phyloP scores from a whole-genome alignment of 2,329 filamentous ascomycete genomes.

The Nannizzia gypsea region DNA sequence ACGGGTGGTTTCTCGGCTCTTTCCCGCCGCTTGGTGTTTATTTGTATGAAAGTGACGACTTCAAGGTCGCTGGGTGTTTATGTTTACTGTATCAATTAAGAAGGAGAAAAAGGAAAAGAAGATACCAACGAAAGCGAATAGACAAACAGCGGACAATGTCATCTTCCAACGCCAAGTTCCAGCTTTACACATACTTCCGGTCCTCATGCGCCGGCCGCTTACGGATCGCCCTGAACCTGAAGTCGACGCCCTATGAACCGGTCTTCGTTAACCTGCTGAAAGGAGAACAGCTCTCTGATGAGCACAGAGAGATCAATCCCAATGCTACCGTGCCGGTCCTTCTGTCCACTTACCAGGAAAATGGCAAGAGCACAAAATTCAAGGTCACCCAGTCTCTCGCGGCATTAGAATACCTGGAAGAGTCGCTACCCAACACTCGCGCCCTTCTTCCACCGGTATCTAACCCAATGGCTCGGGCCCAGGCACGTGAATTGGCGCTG shows the following conservation, averaged over 20 bases:
- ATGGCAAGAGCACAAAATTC: conserved; percentile 20
- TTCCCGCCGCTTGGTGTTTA: not conserved
- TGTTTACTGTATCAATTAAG: not conserved
- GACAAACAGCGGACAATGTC: conserved; percentile 6
- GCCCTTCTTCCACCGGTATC: conserved; percentile 37
- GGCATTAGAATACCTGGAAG: conserved; percentile 52
- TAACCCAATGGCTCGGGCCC: conserved; percentile 35
- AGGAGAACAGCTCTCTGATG: conserved; percentile 38
- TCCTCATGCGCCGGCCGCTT: conserved; percentile 53
- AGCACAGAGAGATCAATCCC: conserved; percentile 43
- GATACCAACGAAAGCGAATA: not conserved
- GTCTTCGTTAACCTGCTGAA: conserved; percentile 45
- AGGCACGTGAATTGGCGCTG: conserved; percentile 41
- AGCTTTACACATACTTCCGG: conserved; percentile 49
- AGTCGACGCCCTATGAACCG: conserved; percentile 39
- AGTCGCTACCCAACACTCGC: conserved; percentile 33
- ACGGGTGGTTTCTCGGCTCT: not conserved
- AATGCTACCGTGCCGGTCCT: conserved; percentile 46
- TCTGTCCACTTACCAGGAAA: conserved; percentile 19
- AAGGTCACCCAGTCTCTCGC: conserved; percentile 47
- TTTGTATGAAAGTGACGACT: not conserved
- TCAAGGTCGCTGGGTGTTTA: not conserved
- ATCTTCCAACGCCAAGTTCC: conserved; percentile 12
- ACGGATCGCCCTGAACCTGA: conserved; percentile 48
- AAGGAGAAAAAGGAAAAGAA: not conserved